These are phyloP conservation scores for Kwoniella mangroviensis DNA, from an alignment of 768 basidiomycete species.

Conservation along the genomic window DNA sequence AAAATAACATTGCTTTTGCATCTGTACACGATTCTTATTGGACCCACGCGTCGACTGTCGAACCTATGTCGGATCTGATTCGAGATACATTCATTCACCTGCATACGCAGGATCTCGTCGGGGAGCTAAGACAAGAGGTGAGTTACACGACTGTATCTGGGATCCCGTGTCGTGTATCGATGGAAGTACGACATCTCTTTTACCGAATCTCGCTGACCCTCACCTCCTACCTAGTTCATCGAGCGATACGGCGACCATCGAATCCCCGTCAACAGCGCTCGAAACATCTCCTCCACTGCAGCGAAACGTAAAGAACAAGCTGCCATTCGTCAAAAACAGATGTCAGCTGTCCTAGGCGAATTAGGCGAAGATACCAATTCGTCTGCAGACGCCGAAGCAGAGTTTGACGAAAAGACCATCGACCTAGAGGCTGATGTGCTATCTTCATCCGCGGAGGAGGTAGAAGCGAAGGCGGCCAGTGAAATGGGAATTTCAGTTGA, in stretches of 20 bases:
- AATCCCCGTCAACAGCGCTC: slow-evolving; percentile 42
- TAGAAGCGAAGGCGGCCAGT: slow-evolving; percentile 18
- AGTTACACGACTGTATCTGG: slow-evolving; percentile 33
- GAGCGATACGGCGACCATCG: slow-evolving; percentile 72
- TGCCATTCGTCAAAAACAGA: slow-evolving; percentile 19
- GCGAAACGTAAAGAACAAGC: slow-evolving; percentile 47
- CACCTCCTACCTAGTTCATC: slow-evolving; percentile 64
- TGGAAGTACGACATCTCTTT: too few species aligned
- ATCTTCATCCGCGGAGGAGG: slow-evolving; percentile 14
- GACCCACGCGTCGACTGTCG: slow-evolving; percentile 88
- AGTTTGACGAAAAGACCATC: slow-evolving; percentile 18
- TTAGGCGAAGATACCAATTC: slow-evolving; percentile 16
- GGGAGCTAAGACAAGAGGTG: slow-evolving; percentile 74
- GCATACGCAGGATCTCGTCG: slow-evolving; percentile 83
- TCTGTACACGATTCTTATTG: slow-evolving; percentile 99
- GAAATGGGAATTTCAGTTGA: slow-evolving; percentile 17
- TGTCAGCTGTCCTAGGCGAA: slow-evolving; percentile 17
- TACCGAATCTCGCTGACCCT: not conserved
- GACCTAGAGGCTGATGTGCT: slow-evolving; percentile 22
- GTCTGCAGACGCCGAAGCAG: slow-evolving; percentile 7
- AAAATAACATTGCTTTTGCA: slow-evolving; percentile 78
- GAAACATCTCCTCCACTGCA: slow-evolving; percentile 30
- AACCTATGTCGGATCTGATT: slow-evolving; percentile 85
- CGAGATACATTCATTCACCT: slow-evolving; percentile 91
- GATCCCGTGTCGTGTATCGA: not conserved